Evolutionary conservation across 345 rosid genomes (phyloP).

Genomic region (Salix purpurea): DNA sequence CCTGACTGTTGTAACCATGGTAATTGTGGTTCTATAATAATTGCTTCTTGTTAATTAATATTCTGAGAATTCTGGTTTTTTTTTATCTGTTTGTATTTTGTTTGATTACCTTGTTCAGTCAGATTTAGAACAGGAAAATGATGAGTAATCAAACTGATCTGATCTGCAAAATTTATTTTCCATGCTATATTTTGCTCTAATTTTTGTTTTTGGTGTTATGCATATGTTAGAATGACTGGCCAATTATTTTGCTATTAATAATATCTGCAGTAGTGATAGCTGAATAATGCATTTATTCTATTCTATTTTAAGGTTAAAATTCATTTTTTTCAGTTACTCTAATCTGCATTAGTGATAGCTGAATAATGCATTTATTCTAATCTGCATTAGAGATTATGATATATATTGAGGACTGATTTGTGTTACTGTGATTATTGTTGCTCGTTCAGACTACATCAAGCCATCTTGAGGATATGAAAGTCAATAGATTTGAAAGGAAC

Average conservation of each 20-base stretch:
- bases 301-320: background rate
- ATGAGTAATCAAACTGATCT: background rate
- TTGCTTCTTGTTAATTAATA: background rate
- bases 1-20: background rate
- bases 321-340: background rate
- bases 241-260: background rate
- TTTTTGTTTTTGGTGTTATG: background rate
- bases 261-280: background rate
- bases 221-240: background rate
- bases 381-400: background rate
- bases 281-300: background rate
- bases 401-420: background rate
- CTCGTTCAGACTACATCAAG: constrained; percentile 73
- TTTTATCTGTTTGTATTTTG: background rate
- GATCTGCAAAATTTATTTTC: background rate
- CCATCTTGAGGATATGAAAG: constrained; percentile 76
- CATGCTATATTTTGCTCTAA: no score
- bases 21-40: background rate
- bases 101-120: background rate
- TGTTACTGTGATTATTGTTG: background rate
- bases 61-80: background rate
- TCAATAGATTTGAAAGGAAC: constrained; percentile 76
- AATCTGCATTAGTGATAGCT: no score
- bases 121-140: background rate
- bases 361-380: no score